Percentiles rank a stretch among this genome's conserved stretches.
phyloP scores from a whole-genome alignment of 495 filamentous ascomycete species.

The Hypomontagnella submonticulosa region DNA sequence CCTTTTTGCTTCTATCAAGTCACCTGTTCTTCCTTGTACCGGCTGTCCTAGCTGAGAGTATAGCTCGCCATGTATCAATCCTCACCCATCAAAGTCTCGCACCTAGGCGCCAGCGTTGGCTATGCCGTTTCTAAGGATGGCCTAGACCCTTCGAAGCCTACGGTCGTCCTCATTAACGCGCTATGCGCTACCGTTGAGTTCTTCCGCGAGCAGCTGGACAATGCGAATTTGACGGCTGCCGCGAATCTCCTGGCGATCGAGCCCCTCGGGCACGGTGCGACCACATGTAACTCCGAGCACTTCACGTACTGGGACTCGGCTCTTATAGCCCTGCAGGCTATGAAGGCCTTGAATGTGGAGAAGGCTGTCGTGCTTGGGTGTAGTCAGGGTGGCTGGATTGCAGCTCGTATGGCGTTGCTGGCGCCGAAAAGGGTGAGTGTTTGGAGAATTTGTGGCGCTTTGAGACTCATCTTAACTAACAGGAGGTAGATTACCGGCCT shows the following conservation, averaged over 20 bases:
- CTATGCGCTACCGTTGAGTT: conserved; percentile 65
- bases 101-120: conserved; percentile 65
- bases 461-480: conserved; percentile 1
- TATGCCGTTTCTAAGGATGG: conserved; percentile 58
- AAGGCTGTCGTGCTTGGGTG: conserved; percentile 69
- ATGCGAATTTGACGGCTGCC: conserved; percentile 54
- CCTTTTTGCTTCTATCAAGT: too few relatives aligned
- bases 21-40: too few relatives aligned
- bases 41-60: background rate
- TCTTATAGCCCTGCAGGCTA: conserved; percentile 57
- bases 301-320: conserved; percentile 69
- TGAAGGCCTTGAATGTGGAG: conserved; percentile 63
- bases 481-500: conserved; percentile 63
- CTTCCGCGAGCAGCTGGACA: conserved; percentile 62
- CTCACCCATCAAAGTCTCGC: conserved; percentile 59
- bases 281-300: conserved; percentile 54
- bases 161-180: conserved; percentile 67
- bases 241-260: conserved; percentile 67
- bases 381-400: conserved; percentile 72
- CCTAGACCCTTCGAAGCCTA: conserved; percentile 66
- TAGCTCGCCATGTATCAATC: background rate
- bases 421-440: conserved; percentile 62
- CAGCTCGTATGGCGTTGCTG: conserved; percentile 67
- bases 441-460: background rate
- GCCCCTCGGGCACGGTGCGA: conserved; percentile 66